Conservation (phyloP, 1,139 yeast species). For the Geotrichum bryndzae region DNA sequence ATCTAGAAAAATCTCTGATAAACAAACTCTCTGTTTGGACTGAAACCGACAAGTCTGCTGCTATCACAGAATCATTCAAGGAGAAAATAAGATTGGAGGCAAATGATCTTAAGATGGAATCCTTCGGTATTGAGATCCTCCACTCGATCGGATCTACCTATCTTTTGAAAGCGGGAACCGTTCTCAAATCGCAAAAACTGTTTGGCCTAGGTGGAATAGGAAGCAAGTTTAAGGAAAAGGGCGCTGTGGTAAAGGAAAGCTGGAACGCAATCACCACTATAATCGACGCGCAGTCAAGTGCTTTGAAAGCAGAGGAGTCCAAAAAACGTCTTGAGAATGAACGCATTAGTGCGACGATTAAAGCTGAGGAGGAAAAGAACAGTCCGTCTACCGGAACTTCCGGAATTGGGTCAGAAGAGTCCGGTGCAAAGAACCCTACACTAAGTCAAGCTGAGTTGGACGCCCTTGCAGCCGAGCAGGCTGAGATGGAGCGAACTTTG, state of each 20-base stretch:
- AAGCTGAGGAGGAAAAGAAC: neutral
- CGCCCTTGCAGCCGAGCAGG: slow-evolving; percentile 64
- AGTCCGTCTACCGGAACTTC: neutral
- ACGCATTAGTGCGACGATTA: neutral
- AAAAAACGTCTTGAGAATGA: slow-evolving; percentile 39
- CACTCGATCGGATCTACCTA: slow-evolving; percentile 82
- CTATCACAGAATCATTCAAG: slow-evolving; percentile 61
- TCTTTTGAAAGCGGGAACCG: slow-evolving; percentile 55
- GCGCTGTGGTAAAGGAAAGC: slow-evolving; percentile 78
- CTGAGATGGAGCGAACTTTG: slow-evolving; percentile 72
- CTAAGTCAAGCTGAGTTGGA: slow-evolving; percentile 19
- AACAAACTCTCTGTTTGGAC: slow-evolving; percentile 70
- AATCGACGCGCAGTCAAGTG: slow-evolving; percentile 75
- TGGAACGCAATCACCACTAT: slow-evolving; percentile 80
- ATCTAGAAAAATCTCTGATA: slow-evolving; percentile 56
- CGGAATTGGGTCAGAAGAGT: slow-evolving; percentile 38
- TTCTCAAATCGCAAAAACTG: slow-evolving; percentile 62
- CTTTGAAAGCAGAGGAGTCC: slow-evolving; percentile 41
- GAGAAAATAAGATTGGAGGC: slow-evolving; percentile 75
- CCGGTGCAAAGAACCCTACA: slow-evolving; percentile 52
- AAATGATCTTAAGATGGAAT: slow-evolving; percentile 82
- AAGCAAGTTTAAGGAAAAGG: slow-evolving; percentile 78
- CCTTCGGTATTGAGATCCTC: slow-evolving; percentile 84
- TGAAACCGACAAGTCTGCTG: slow-evolving; percentile 70
- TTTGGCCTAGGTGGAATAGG: slow-evolving; percentile 82